phyloP scores from a whole-genome alignment of 768 basidiomycete species.

The Sarcodon aspratus region DNA sequence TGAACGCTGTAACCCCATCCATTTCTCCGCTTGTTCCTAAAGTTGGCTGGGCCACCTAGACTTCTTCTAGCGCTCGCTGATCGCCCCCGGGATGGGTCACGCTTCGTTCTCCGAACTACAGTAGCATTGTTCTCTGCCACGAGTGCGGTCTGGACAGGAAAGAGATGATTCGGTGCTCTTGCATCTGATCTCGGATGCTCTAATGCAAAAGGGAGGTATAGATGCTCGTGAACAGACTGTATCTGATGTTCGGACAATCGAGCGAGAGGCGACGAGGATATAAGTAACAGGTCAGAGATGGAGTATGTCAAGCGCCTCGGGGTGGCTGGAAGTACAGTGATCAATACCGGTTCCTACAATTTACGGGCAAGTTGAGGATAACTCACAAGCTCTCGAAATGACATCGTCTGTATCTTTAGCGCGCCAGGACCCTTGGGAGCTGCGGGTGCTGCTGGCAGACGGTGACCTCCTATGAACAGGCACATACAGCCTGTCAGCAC shows the following conservation, averaged over 20 bases:
- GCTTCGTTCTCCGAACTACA: no score
- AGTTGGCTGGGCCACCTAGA: no score
- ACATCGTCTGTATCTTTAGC: not conserved
- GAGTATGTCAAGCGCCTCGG: not conserved
- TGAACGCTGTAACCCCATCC: no score
- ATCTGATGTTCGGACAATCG: not conserved
- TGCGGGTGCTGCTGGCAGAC: not conserved
- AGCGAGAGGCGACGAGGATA: not conserved
- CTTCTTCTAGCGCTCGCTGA: no score
- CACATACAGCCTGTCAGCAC: not conserved
- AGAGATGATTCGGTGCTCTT: no score
- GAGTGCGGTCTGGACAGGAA: no score
- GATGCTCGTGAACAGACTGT: no score
- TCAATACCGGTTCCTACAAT: not conserved
- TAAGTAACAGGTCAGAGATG: not conserved
- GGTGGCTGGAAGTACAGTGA: not conserved
- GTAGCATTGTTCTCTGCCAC: no score
- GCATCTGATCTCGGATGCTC: no score
- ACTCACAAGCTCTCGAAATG: not conserved
- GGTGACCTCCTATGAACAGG: not conserved
- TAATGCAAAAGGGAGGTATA: no score
- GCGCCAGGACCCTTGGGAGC: not conserved
- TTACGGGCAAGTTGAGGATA: not conserved
- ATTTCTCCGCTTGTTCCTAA: no score
- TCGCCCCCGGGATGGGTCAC: no score